A percentile compares a stretch with the other conserved stretches of the same genome.
phyloP scores from a whole-genome alignment of 2,329 filamentous ascomycete species.

The Xylariaceae sp. region DNA sequence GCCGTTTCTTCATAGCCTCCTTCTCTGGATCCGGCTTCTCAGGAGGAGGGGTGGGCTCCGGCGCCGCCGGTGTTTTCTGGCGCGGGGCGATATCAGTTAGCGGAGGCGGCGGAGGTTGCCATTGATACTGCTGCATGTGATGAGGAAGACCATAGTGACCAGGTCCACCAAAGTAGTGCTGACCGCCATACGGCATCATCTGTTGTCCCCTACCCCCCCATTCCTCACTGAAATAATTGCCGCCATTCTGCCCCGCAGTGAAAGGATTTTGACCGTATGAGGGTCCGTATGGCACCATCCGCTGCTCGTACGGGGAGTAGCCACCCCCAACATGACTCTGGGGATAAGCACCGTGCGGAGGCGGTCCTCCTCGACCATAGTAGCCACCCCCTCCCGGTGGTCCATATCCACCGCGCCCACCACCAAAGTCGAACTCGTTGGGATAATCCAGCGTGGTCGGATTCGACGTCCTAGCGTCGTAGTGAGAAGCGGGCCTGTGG shows the following conservation, averaged over 20 bases:
- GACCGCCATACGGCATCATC: constrained; percentile 34
- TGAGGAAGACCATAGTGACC: constrained; percentile 31
- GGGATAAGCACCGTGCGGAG: constrained; percentile 35
- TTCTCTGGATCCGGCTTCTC: constrained; percentile 48
- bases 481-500: constrained; percentile 19
- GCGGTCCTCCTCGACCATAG: constrained; percentile 24
- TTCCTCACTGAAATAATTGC: constrained; percentile 40
- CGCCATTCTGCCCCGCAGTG: constrained; percentile 23
- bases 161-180: constrained; percentile 33
- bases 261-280: constrained; percentile 23
- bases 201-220: constrained; percentile 21
- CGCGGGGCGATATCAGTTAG: constrained; percentile 22
- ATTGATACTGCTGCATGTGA: constrained; percentile 48
- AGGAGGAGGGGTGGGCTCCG: constrained; percentile 13
- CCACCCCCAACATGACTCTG: constrained; percentile 45
- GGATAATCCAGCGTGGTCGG: constrained; percentile 61
- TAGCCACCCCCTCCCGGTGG: constrained; percentile 24
- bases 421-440: constrained; percentile 52
- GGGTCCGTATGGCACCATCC: constrained; percentile 45
- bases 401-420: constrained; percentile 34
- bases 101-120: constrained; percentile 32
- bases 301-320: constrained; percentile 34
- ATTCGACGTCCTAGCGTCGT: constrained; percentile 22
- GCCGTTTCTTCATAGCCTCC: constrained; percentile 56
- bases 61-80: constrained; percentile 17